phyloP scores from a whole-genome alignment of 345 rosid species.

The Eucalyptus dawsonii region DNA sequence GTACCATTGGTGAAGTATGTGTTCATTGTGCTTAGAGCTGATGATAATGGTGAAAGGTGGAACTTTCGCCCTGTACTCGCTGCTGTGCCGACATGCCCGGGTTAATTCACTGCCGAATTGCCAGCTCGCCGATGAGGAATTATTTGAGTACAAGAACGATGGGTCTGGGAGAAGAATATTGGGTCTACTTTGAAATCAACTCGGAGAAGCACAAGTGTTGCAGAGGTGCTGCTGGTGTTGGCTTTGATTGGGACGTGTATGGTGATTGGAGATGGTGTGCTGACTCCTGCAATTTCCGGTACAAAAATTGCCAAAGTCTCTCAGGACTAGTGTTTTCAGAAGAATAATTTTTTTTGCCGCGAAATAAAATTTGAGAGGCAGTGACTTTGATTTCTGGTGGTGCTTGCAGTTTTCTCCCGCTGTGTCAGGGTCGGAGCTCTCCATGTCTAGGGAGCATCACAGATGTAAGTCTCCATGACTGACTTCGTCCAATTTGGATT shows the following conservation, averaged over 20 bases:
- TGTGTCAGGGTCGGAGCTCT: constrained; percentile 21
- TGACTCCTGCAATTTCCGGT: constrained; percentile 44
- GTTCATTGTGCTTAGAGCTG: constrained; percentile 30
- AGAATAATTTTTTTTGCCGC: background rate
- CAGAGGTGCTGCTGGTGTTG: constrained; percentile 21
- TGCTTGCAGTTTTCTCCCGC: constrained; percentile 20
- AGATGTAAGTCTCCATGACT: background rate
- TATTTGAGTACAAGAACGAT: constrained; percentile 22
- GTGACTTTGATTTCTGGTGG: background rate
- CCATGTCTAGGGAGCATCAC: constrained; percentile 6
- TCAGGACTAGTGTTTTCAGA: background rate
- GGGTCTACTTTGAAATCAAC: constrained; percentile 20
- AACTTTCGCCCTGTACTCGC: constrained; percentile 32
- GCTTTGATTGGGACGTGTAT: constrained; percentile 35
- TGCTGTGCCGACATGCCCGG: constrained; percentile 30
- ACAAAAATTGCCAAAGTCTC: background rate
- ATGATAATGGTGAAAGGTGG: constrained; percentile 43
- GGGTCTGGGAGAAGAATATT: background rate
- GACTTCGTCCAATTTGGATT: background rate
- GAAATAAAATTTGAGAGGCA: background rate
- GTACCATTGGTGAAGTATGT: constrained; percentile 26
- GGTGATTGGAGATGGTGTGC: constrained; percentile 45
- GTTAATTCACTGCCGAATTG: constrained; percentile 23
- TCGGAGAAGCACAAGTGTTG: constrained; percentile 10
- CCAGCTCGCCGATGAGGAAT: constrained; percentile 31